A percentile compares a stretch with the other conserved stretches of the same genome.
Evolutionary conservation across 768 basidiomycete genomes (phyloP).

Genomic region (Gyrodon lividus): DNA sequence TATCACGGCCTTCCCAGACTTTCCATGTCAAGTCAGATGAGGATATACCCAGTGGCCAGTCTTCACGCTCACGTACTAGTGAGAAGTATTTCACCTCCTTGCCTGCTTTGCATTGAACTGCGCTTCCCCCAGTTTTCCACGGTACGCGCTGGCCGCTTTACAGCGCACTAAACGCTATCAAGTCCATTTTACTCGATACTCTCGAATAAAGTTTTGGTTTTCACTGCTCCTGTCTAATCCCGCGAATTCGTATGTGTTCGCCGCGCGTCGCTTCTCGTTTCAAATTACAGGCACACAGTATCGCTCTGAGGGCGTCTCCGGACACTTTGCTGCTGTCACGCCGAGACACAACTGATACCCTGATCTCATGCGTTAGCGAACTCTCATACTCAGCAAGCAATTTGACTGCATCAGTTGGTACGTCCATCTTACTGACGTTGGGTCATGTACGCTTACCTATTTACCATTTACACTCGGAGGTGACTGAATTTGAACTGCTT

Average conservation of each 20-base stretch:
- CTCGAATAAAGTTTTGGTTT: not conserved
- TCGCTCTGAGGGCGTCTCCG: not conserved
- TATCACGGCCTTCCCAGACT: not conserved
- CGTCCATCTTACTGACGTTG: not conserved
- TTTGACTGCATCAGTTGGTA: not conserved
- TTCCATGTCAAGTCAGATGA: not conserved
- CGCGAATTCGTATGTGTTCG: not conserved
- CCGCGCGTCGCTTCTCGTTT: not conserved
- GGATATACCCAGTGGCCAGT: not conserved
- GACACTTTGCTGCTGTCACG: not conserved
- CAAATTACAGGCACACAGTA: not conserved
- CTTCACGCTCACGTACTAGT: not conserved
- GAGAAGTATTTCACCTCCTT: not conserved
- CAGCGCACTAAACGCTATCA: no score
- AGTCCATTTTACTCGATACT: not conserved
- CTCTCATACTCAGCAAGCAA: not conserved
- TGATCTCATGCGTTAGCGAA: not conserved
- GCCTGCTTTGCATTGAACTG: no score
- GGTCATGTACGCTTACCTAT: not conserved
- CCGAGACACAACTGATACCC: not conserved
- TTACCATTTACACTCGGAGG: not conserved
- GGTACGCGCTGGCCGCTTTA: no score
- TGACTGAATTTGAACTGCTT: no score
- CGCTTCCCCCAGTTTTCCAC: no score
- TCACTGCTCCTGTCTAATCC: not conserved